phyloP scores from a whole-genome alignment of 805 yeast species.

The Candida palmyrensis region DNA sequence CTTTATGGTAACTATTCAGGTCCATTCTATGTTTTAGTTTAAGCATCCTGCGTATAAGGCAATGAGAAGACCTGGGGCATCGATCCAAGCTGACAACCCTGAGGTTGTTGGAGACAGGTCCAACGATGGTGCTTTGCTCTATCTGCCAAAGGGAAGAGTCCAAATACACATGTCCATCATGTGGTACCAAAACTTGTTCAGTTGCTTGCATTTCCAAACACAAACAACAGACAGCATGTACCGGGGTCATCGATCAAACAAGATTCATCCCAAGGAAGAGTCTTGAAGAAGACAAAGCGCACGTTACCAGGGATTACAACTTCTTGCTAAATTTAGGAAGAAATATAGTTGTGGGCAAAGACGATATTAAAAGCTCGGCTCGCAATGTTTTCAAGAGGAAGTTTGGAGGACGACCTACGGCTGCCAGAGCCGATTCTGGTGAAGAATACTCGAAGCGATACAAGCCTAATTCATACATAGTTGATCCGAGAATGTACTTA shows the following conservation, averaged over 20 bases:
- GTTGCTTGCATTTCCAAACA: constrained; percentile 68
- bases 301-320: constrained; percentile 80
- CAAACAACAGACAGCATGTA: constrained; percentile 56
- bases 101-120: no score
- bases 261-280: constrained; percentile 47
- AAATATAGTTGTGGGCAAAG: constrained; percentile 50
- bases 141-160: constrained; percentile 32
- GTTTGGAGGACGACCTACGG: constrained; percentile 8
- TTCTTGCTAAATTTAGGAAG: constrained; percentile 61
- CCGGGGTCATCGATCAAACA: constrained; percentile 61
- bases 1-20: no score
- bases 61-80: no score
- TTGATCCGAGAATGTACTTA: constrained; percentile 19
- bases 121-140: constrained; percentile 18
- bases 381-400: constrained; percentile 37
- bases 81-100: no score
- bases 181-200: constrained; percentile 63
- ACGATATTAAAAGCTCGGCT: constrained; percentile 40
- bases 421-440: constrained; percentile 7
- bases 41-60: no score
- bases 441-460: constrained; percentile 15
- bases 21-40: no score
- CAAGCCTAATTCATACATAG: constrained; percentile 13
- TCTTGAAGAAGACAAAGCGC: constrained; percentile 33
- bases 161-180: constrained; percentile 81